phyloP scores from a whole-genome alignment of 768 basidiomycete species.

The Russula sp. region DNA sequence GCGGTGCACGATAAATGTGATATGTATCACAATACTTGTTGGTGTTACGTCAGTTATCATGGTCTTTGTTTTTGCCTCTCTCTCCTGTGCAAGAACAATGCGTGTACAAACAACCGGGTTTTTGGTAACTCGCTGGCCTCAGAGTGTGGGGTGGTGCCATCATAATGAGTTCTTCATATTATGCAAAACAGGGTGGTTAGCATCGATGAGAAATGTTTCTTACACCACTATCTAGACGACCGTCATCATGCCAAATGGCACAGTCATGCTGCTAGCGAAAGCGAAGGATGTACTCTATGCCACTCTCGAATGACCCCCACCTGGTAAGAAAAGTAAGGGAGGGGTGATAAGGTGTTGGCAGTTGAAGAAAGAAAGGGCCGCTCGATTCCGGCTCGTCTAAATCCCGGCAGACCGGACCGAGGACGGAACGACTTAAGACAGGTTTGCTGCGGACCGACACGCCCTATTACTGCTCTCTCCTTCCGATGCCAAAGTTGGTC shows the following conservation, averaged over 20 bases:
- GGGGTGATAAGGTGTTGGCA: slow-evolving; percentile 39
- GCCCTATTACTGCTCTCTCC: background rate
- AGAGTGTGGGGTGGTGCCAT: background rate
- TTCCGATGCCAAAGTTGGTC: slow-evolving; percentile 40
- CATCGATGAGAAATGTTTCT: slow-evolving; percentile 34
- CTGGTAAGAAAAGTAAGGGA: slow-evolving; percentile 30
- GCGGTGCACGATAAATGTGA: slow-evolving; percentile 35
- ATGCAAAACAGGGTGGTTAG: background rate
- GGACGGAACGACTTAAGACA: background rate
- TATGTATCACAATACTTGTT: slow-evolving; percentile 8
- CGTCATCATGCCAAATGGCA: slow-evolving; percentile 36
- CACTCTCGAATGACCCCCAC: slow-evolving; percentile 35
- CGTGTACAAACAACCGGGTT: background rate
- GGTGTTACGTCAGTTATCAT: slow-evolving; percentile 29
- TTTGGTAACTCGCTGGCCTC: background rate
- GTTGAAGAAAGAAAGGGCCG: slow-evolving; percentile 4
- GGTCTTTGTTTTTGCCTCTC: slow-evolving; percentile 5
- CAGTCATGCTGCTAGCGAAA: slow-evolving; percentile 42
- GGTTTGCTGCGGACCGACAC: background rate
- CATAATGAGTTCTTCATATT: background rate
- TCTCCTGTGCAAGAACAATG: background rate
- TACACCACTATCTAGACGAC: slow-evolving; percentile 43
- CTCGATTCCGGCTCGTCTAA: slow-evolving; percentile 1
- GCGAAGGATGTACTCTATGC: slow-evolving; percentile 36
- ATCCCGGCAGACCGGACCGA: background rate